Evolutionary conservation across 306 rosid genomes (phyloP).

Genomic region (Quillaja saponaria): DNA sequence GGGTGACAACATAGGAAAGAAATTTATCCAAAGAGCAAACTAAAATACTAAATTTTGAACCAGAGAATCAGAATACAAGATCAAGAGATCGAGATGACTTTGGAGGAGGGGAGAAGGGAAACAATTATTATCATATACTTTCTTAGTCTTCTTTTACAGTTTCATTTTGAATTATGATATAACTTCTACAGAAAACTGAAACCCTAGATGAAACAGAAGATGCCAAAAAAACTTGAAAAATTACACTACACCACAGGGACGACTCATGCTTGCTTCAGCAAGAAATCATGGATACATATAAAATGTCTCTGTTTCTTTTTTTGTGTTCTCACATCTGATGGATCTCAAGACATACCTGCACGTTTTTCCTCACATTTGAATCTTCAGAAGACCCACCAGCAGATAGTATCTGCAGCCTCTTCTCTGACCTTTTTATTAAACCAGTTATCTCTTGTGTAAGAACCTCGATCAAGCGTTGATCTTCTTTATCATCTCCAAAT

Average conservation of each 20-base stretch:
- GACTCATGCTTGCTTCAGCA: slow-evolving; percentile 15
- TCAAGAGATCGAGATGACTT: slow-evolving; percentile 16
- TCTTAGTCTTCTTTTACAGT: too few species aligned
- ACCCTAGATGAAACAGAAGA: too few species aligned
- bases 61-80: slow-evolving; percentile 17
- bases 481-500: slow-evolving; percentile 93
- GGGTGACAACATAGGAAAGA: too few species aligned
- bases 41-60: too few species aligned
- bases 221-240: slow-evolving; percentile 21
- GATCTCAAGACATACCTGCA: slow-evolving; percentile 67
- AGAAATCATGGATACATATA: slow-evolving; percentile 20
- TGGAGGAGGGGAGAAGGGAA: slow-evolving; percentile 1
- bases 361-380: slow-evolving; percentile 89
- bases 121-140: slow-evolving; percentile 17
- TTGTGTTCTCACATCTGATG: slow-evolving; percentile 16
- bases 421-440: slow-evolving; percentile 83
- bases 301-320: slow-evolving; percentile 1
- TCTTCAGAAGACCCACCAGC: slow-evolving; percentile 92
- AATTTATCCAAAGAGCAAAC: slow-evolving; percentile 15
- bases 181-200: too few species aligned
- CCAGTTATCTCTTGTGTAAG: slow-evolving; percentile 81
- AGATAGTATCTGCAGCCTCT: slow-evolving; percentile 69
- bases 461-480: slow-evolving; percentile 76
- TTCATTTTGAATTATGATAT: too few species aligned
- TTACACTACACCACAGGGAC: not conserved